Conservation (phyloP, 208 protist species). For the Trypanosoma melophagium region DNA sequence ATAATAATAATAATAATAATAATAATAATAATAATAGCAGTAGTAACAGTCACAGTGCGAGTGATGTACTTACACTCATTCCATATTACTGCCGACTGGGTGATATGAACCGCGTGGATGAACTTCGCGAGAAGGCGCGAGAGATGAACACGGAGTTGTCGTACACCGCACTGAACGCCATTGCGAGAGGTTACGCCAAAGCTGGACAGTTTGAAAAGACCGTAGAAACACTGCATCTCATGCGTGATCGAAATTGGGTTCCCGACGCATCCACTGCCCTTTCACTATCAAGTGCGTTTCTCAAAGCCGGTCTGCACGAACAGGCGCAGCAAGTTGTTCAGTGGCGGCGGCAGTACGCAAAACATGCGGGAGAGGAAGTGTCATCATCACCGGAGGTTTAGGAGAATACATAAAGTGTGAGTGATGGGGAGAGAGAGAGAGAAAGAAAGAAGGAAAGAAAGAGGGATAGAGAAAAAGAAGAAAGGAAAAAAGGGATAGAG, state of each 20-base stretch:
- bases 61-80: conserved; percentile 63
- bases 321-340: conserved; percentile 86
- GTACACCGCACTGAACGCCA: conserved; percentile 78
- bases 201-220: conserved; percentile 84
- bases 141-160: conserved; percentile 38
- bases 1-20: background rate
- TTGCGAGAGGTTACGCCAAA: conserved; percentile 74
- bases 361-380: conserved; percentile 33
- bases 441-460: too few species aligned
- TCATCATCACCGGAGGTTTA: too few species aligned
- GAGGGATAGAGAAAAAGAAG: too few species aligned
- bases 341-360: conserved; percentile 83
- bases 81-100: conserved; percentile 83
- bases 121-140: conserved; percentile 24
- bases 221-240: conserved; percentile 71
- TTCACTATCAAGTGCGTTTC: conserved; percentile 71
- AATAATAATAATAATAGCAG: background rate
- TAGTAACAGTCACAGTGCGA: conserved; percentile 24
- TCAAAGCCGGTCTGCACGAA: conserved; percentile 86
- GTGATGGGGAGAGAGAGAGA: too few species aligned
- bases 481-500: too few species aligned
- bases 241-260: conserved; percentile 79
- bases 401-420: too few species aligned
- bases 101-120: conserved; percentile 74
- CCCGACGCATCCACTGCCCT: conserved; percentile 80